A percentile compares a stretch with the other conserved stretches of the same genome.
These are phyloP conservation scores for Phoma herbarum DNA, from an alignment of 2,329 filamentous ascomycete genomes.

Conservation along the genomic window DNA sequence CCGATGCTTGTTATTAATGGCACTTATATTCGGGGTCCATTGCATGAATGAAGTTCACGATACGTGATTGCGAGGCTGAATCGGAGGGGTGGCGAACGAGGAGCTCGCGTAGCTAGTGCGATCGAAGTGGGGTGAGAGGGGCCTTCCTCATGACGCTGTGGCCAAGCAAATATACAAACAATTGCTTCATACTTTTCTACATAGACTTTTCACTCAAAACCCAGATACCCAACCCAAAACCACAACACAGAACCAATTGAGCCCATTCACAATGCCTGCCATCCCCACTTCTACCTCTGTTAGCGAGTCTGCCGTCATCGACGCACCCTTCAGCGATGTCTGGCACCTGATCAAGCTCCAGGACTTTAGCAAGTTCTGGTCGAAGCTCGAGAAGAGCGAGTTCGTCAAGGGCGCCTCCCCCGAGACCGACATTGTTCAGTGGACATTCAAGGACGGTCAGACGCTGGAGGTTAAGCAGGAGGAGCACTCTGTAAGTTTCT, in stretches of 20 bases:
- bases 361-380: constrained; percentile 74
- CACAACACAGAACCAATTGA: constrained; percentile 16
- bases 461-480: constrained; percentile 78
- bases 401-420: constrained; percentile 68
- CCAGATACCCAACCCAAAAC: constrained; percentile 1
- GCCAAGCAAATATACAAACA: constrained; percentile 24
- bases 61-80: not conserved
- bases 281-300: constrained; percentile 75
- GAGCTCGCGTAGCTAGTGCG: constrained; percentile 19
- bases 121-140: constrained; percentile 35
- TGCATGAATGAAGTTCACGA: no score
- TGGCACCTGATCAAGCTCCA: constrained; percentile 80
- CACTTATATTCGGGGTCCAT: no score
- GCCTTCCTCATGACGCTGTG: constrained; percentile 25
- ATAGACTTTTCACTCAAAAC: constrained; percentile 3
- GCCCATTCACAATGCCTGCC: constrained; percentile 17
- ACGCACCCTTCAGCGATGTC: constrained; percentile 70
- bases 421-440: constrained; percentile 74
- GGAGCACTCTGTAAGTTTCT: constrained; percentile 70
- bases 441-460: constrained; percentile 75
- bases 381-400: constrained; percentile 68
- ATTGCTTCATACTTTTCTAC: constrained; percentile 27
- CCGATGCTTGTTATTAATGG: not conserved
- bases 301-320: constrained; percentile 72
- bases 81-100: constrained; percentile 22